Conservation (phyloP, 1,284 basidiomycete genomes). For the Ustilago loliicola region DNA sequence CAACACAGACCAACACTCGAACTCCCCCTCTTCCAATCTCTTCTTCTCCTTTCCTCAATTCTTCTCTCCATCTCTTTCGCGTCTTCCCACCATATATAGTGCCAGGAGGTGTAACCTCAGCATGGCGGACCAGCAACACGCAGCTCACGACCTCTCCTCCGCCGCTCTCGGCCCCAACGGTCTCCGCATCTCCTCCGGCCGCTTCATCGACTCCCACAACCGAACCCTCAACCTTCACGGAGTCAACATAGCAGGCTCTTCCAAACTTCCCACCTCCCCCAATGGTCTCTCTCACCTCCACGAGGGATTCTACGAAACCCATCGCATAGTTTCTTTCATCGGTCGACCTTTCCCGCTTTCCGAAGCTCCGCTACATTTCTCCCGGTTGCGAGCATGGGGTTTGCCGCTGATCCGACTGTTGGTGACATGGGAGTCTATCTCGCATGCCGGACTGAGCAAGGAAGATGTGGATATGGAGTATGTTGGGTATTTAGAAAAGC, state of each 20-base stretch:
- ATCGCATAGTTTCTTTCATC: constrained; percentile 69
- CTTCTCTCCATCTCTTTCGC: background rate
- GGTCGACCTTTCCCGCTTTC: constrained; percentile 71
- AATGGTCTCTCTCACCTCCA: constrained; percentile 50
- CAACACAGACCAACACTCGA: background rate
- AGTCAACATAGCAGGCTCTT: constrained; percentile 69
- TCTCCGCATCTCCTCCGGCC: constrained; percentile 39
- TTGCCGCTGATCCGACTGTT: constrained; percentile 74
- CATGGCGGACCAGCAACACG: constrained; percentile 29
- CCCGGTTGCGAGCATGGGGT: constrained; percentile 70
- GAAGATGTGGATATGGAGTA: constrained; percentile 83
- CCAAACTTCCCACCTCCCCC: constrained; percentile 66
- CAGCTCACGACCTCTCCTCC: constrained; percentile 57
- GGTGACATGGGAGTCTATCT: constrained; percentile 97
- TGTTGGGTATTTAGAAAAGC: constrained; percentile 80
- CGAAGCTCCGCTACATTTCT: constrained; percentile 64
- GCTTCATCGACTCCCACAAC: constrained; percentile 66
- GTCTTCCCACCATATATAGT: background rate
- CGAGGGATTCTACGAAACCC: constrained; percentile 65
- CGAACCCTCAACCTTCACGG: constrained; percentile 71
- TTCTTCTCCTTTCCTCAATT: background rate
- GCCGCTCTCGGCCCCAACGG: constrained; percentile 46
- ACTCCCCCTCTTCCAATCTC: background rate
- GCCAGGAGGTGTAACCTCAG: background rate
- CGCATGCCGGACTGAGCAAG: constrained; percentile 77